Conservation (phyloP, 306 rosid genomes). For the Prunus mongolica region DNA sequence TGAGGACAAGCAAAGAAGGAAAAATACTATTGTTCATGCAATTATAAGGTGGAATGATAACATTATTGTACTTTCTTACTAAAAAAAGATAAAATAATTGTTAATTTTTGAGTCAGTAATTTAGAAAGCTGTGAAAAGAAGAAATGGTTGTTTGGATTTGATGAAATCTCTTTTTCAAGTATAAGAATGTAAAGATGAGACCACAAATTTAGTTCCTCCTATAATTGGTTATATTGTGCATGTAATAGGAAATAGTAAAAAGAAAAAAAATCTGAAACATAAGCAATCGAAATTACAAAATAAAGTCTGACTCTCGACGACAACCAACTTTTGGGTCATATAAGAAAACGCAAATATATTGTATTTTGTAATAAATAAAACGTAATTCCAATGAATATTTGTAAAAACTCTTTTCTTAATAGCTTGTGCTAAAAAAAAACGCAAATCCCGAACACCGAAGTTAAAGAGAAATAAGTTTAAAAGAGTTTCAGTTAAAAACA, state of each 20-base stretch:
- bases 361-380: too few relatives aligned
- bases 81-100: neutral
- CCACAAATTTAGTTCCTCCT: neutral
- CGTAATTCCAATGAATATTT: too few relatives aligned
- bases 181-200: neutral
- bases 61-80: neutral
- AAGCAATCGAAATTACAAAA: too few relatives aligned
- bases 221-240: neutral
- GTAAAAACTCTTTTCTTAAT: accelerated
- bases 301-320: too few relatives aligned
- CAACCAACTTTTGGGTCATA: too few relatives aligned
- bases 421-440: neutral
- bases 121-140: neutral
- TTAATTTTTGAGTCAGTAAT: neutral
- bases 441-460: neutral
- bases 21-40: neutral
- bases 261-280: neutral
- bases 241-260: neutral
- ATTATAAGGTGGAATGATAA: neutral
- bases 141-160: neutral
- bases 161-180: neutral
- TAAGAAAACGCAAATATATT: too few relatives aligned
- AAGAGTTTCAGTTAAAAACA: neutral
- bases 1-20: neutral
- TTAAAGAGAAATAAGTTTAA: neutral